Percentiles rank a stretch among this genome's conserved stretches.
Evolutionary conservation across 441 rosid genomes (phyloP).

Genomic region (Pelargonium cotyledonis): DNA sequence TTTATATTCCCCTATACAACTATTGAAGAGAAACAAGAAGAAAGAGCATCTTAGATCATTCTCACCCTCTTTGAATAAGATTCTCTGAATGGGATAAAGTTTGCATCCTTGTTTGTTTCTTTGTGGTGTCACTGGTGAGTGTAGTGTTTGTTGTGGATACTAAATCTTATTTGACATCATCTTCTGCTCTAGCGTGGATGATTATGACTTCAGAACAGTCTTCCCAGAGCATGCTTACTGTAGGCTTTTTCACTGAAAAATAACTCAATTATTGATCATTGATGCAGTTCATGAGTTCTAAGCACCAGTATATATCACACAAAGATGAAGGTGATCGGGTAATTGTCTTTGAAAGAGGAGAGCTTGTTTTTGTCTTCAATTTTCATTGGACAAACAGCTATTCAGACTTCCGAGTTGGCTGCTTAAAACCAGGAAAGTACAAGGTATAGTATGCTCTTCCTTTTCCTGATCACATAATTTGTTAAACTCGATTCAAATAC

Average conservation of each 20-base stretch:
- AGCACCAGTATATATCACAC: constrained; percentile 80
- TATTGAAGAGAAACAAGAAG: background rate
- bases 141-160: no score
- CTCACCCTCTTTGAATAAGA: no score
- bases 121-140: no score
- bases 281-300: constrained; percentile 88
- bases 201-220: background rate
- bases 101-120: no score
- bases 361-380: constrained; percentile 82
- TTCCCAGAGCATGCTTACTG: background rate
- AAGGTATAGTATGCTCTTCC: no score
- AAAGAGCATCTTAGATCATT: background rate
- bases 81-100: no score
- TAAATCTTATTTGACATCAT: background rate
- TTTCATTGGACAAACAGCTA: constrained; percentile 91
- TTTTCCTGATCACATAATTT: no score
- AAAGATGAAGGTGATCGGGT: constrained; percentile 80
- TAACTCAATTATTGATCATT: constrained; percentile 14
- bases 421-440: constrained; percentile 84
- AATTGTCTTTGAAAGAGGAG: constrained; percentile 77
- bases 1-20: background rate
- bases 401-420: constrained; percentile 77
- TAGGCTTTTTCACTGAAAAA: constrained; percentile 1
- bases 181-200: background rate
- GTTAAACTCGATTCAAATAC: no score